These are phyloP conservation scores for Ambrosia artemisiifolia DNA, from an alignment of 129 eudicot species.

Conservation along the genomic window DNA sequence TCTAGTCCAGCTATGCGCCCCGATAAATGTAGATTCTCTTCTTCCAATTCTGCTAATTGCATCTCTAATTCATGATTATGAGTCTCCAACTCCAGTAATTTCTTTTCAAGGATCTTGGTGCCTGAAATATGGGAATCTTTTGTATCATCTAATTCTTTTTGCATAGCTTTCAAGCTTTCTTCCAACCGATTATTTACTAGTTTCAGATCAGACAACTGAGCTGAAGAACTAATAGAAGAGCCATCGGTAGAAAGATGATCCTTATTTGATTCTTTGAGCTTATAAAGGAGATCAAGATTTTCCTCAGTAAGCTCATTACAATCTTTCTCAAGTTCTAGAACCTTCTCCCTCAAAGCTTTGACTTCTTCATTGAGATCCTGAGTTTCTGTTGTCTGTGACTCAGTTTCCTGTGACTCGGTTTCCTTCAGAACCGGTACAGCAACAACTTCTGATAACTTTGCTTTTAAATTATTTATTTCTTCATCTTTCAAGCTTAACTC, in stretches of 20 bases:
- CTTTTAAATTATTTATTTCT: slow-evolving; percentile 45
- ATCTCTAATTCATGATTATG: slow-evolving; percentile 48
- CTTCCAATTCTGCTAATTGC: slow-evolving; percentile 47
- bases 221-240: slow-evolving; percentile 25
- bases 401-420: slow-evolving; percentile 32
- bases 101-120: slow-evolving; percentile 39
- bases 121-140: slow-evolving; percentile 32
- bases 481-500: slow-evolving; percentile 39
- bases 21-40: slow-evolving; percentile 55
- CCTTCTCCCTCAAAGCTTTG: slow-evolving; percentile 37
- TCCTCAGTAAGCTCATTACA: slow-evolving; percentile 69
- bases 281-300: slow-evolving; percentile 49
- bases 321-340: slow-evolving; percentile 54
- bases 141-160: slow-evolving; percentile 35
- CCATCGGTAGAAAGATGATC: slow-evolving; percentile 26
- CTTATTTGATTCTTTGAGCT: slow-evolving; percentile 46
- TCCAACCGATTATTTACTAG: slow-evolving; percentile 33
- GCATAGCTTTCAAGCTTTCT: slow-evolving; percentile 35
- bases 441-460: slow-evolving; percentile 39
- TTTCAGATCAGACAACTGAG: slow-evolving; percentile 43
- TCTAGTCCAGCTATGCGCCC: slow-evolving; percentile 64
- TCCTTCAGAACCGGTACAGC: slow-evolving; percentile 21
- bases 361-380: slow-evolving; percentile 35
- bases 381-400: slow-evolving; percentile 27
- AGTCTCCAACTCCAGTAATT: slow-evolving; percentile 42